Evolutionary conservation across 2,329 filamentous ascomycete genomes (phyloP).

Genomic region (Fusarium robinianum): DNA sequence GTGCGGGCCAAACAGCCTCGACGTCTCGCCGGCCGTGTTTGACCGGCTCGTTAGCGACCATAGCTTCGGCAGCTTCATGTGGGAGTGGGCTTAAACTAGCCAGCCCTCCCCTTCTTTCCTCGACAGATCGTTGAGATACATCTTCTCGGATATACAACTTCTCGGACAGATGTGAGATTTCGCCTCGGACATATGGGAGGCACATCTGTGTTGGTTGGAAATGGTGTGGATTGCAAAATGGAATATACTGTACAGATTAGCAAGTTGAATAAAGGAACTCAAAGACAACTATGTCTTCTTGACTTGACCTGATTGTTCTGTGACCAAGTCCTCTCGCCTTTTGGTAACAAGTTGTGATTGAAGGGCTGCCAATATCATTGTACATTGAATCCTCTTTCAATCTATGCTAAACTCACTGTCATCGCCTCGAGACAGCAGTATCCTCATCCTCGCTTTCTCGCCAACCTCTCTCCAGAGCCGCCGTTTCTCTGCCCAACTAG

Average conservation of each 20-base stretch:
- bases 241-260: slow-evolving; percentile 16
- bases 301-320: background rate
- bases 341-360: too few relatives aligned
- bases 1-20: slow-evolving; percentile 52
- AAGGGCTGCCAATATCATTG: background rate
- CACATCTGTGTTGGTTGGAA: slow-evolving; percentile 3
- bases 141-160: slow-evolving; percentile 10
- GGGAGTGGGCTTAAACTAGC: slow-evolving; percentile 33
- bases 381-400: slow-evolving; percentile 26
- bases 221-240: slow-evolving; percentile 15
- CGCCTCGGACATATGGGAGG: slow-evolving; percentile 16
- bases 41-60: slow-evolving; percentile 46
- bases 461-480: slow-evolving; percentile 1
- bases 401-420: slow-evolving; percentile 29
- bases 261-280: slow-evolving; percentile 6
- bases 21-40: slow-evolving; percentile 54
- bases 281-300: slow-evolving; percentile 6
- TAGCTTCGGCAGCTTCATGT: slow-evolving; percentile 31
- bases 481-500: slow-evolving; percentile 13
- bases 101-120: slow-evolving; percentile 1
- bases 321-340: background rate
- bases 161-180: slow-evolving; percentile 15
- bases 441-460: slow-evolving; percentile 12
- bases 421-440: slow-evolving; percentile 2
- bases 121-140: background rate